Conservation (phyloP, 2,329 filamentous ascomycete genomes). For the Amauroascus niger region DNA sequence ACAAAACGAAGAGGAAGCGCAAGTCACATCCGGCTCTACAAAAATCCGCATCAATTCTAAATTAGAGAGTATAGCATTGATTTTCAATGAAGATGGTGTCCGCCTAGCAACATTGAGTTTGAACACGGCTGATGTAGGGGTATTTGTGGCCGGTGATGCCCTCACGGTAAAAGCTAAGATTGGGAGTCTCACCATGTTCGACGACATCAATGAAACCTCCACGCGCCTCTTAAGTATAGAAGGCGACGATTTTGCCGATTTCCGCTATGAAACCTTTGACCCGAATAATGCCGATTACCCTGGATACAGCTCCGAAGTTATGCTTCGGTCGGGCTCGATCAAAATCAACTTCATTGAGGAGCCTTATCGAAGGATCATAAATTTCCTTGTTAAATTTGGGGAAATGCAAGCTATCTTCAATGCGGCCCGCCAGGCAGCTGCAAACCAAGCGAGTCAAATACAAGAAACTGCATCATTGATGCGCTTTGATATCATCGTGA, state of each 20-base stretch:
- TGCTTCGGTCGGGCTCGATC: slow-evolving; percentile 81
- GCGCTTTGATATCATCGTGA: slow-evolving; percentile 87
- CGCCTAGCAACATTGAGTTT: slow-evolving; percentile 85
- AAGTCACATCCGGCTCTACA: slow-evolving; percentile 41
- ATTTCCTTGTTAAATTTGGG: slow-evolving; percentile 96
- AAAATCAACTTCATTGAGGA: slow-evolving; percentile 97
- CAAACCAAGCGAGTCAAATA: slow-evolving; percentile 84
- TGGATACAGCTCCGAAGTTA: slow-evolving; percentile 88
- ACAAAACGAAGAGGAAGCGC: slow-evolving; percentile 22
- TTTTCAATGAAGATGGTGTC: slow-evolving; percentile 96
- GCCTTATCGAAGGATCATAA: slow-evolving; percentile 94
- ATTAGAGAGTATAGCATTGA: slow-evolving; percentile 82
- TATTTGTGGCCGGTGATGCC: slow-evolving; percentile 74
- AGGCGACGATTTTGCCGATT: slow-evolving; percentile 89
- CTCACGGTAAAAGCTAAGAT: slow-evolving; percentile 82
- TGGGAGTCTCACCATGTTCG: slow-evolving; percentile 77
- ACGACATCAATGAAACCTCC: slow-evolving; percentile 82
- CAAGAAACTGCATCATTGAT: slow-evolving; percentile 84
- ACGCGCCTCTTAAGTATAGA: slow-evolving; percentile 85
- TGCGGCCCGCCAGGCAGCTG: slow-evolving; percentile 84
- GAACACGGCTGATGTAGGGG: slow-evolving; percentile 80
- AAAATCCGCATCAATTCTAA: slow-evolving; percentile 92
- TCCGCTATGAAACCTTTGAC: slow-evolving; percentile 95
- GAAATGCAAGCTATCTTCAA: slow-evolving; percentile 99
- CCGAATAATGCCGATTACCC: slow-evolving; percentile 66